These are phyloP conservation scores for Sporothrix pseudoabietina DNA, from an alignment of 2,329 filamentous ascomycete genomes.

Conservation along the genomic window DNA sequence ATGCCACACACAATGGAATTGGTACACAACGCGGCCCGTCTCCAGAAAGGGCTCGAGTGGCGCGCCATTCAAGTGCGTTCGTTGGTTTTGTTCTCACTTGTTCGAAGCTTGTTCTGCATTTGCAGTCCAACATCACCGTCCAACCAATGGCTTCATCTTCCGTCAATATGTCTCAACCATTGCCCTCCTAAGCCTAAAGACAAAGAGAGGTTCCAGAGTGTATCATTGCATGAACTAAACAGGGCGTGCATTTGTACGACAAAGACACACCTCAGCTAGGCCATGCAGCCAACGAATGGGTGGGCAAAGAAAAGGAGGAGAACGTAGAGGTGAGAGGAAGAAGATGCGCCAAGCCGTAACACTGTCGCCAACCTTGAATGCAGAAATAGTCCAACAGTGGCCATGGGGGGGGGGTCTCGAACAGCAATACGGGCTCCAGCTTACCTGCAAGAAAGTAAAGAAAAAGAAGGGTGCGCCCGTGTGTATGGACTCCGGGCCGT, in stretches of 20 bases:
- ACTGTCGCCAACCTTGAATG: not conserved
- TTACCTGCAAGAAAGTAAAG: not conserved
- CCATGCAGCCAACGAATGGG: not conserved
- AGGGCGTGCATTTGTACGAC: slow-evolving; percentile 1
- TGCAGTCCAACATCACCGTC: not conserved
- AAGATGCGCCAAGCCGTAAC: not conserved
- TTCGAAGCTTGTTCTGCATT: not conserved
- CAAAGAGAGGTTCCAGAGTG: not conserved
- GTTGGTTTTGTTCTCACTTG: not conserved
- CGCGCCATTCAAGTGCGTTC: not conserved
- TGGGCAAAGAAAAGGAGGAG: not conserved
- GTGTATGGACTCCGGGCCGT: not conserved
- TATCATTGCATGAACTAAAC: not conserved
- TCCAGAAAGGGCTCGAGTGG: not conserved
- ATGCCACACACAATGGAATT: slow-evolving; percentile 7
- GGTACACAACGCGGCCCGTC: not conserved
- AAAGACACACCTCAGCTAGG: not conserved
- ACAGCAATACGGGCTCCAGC: not conserved
- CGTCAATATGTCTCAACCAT: too few relatives aligned
- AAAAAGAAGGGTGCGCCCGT: not conserved
- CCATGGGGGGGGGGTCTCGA: not conserved
- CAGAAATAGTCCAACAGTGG: too few relatives aligned
- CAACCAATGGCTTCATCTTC: slow-evolving; percentile 8
- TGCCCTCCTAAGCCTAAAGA: not conserved
- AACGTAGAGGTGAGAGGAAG: not conserved